Conservation (phyloP, 768 basidiomycete genomes). For the Collybia sordida region DNA sequence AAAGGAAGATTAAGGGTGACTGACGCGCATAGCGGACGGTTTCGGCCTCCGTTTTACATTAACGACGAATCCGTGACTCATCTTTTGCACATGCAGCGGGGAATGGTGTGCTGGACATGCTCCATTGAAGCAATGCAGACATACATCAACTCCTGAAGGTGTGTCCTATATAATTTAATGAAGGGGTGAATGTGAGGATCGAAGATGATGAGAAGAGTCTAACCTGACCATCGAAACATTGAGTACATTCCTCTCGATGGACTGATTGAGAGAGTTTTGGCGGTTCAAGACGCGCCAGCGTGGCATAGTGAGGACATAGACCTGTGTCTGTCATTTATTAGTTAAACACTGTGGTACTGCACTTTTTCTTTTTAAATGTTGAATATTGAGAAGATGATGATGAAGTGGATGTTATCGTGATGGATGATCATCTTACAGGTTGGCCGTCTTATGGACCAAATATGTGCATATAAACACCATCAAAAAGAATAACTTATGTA, state of each 20-base stretch:
- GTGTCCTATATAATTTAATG: constrained; percentile 51
- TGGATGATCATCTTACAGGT: too few relatives aligned
- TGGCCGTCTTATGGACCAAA: too few relatives aligned
- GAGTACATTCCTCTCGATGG: constrained; percentile 93
- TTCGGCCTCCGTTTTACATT: constrained; percentile 79
- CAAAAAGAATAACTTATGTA: too few relatives aligned
- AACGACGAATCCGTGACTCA: constrained; percentile 72
- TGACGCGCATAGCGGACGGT: constrained; percentile 60
- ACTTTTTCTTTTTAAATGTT: too few relatives aligned
- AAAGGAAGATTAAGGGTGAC: constrained; percentile 27
- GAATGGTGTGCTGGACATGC: constrained; percentile 83
- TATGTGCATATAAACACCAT: too few relatives aligned
- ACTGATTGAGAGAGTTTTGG: constrained; percentile 73
- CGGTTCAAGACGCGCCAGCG: constrained; percentile 46
- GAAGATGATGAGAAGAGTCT: constrained; percentile 6
- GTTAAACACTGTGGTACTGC: not conserved
- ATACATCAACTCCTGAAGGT: constrained; percentile 81
- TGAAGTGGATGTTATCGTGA: too few relatives aligned
- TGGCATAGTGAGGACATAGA: constrained; percentile 56
- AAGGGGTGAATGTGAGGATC: constrained; percentile 1
- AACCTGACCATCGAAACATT: constrained; percentile 95
- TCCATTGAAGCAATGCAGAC: constrained; percentile 92
- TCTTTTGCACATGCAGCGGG: constrained; percentile 65
- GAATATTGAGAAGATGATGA: too few relatives aligned
- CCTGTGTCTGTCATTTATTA: constrained; percentile 25